Percentiles rank a stretch among this genome's conserved stretches.
Evolutionary conservation across 495 filamentous ascomycete species (phyloP).

Genomic region (Lepidopterella palustris): DNA sequence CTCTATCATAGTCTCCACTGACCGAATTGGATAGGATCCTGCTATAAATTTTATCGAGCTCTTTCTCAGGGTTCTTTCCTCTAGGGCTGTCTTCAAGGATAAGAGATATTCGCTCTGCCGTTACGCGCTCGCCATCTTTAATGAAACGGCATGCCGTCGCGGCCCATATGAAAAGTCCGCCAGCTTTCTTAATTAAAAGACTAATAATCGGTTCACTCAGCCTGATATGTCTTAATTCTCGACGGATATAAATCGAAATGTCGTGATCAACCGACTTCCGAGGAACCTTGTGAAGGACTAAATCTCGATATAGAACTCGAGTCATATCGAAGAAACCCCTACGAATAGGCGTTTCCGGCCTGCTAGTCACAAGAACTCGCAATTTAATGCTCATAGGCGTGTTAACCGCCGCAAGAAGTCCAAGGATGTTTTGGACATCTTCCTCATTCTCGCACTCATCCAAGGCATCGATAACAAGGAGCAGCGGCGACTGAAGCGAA

Average conservation of each 20-base stretch:
- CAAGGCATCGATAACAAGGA: conserved; percentile 34
- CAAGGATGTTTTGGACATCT: conserved; percentile 26
- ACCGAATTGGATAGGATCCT: conserved; percentile 14
- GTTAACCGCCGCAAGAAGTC: conserved; percentile 25
- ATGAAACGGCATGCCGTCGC: conserved; percentile 20
- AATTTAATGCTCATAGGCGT: conserved; percentile 15
- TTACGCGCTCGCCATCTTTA: neutral
- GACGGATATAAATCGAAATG: conserved; percentile 30
- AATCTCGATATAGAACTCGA: conserved; percentile 11
- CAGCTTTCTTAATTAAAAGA: conserved; percentile 33
- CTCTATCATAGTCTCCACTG: conserved; percentile 5
- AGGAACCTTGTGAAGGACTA: conserved; percentile 33
- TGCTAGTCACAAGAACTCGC: conserved; percentile 35
- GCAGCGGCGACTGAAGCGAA: neutral
- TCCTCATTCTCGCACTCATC: conserved; percentile 32
- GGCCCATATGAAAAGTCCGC: conserved; percentile 29
- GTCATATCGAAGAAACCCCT: conserved; percentile 15
- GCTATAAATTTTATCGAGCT: conserved; percentile 21
- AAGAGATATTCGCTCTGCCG: neutral
- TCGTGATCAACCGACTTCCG: conserved; percentile 33
- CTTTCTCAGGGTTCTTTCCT: neutral
- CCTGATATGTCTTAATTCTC: conserved; percentile 6
- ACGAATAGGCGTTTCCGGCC: conserved; percentile 31
- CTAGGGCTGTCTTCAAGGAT: neutral
- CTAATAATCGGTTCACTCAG: conserved; percentile 18